Evolutionary conservation across 2,329 filamentous ascomycete genomes (phyloP).

Genomic region (Pseudogymnoascus sp.): DNA sequence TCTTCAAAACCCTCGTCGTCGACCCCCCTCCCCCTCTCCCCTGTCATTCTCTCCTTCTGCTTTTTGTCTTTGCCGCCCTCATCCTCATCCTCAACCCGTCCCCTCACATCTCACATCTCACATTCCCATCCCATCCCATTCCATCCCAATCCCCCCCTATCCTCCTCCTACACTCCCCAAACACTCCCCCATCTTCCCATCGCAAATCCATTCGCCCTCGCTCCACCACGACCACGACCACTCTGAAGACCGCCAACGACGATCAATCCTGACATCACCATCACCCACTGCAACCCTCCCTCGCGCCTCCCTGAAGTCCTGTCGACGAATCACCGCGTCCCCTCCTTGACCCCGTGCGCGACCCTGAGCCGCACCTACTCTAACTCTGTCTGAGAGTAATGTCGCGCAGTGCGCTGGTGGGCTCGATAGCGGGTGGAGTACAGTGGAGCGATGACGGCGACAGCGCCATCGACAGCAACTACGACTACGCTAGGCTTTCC

Average conservation of each 20-base stretch:
- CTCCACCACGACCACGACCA: neutral
- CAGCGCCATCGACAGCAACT: slow-evolving; percentile 1
- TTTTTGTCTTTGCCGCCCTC: no score
- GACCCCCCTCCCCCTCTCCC: neutral
- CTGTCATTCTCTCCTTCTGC: no score
- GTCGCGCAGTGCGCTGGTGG: neutral
- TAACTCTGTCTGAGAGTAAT: slow-evolving; percentile 6
- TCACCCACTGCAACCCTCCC: neutral
- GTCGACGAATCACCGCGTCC: neutral
- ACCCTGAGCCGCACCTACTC: neutral
- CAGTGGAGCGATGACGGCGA: neutral
- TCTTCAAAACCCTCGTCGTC: neutral
- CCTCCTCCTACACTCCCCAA: neutral
- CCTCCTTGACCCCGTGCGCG: neutral
- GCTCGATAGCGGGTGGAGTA: neutral
- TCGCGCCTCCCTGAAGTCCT: neutral
- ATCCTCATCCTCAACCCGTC: neutral
- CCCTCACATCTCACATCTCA: no score
- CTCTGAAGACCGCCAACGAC: neutral
- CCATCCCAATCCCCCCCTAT: neutral
- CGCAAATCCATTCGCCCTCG: neutral
- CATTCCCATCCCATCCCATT: neutral
- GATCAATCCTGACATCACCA: slow-evolving; percentile 3
- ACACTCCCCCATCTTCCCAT: neutral
- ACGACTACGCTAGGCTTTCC: slow-evolving; percentile 3